Conservation (phyloP, 176 grass and related monocot genomes). For the Eleusine coracana region DNA sequence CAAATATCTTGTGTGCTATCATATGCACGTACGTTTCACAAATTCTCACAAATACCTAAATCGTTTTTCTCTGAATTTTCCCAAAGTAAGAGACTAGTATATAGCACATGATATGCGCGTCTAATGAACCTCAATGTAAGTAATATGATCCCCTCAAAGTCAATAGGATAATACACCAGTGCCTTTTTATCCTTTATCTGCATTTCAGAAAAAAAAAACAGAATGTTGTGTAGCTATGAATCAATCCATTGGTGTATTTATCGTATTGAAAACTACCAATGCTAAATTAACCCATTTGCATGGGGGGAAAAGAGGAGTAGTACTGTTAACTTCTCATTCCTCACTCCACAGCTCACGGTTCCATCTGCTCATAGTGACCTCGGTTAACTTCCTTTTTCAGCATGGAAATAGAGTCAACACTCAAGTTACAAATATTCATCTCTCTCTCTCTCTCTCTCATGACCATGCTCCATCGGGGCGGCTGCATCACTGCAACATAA, state of each 20-base stretch:
- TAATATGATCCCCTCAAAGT: too few relatives aligned
- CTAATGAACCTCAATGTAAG: too few relatives aligned
- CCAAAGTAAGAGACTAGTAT: too few relatives aligned
- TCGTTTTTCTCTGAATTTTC: too few relatives aligned
- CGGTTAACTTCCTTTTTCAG: background rate
- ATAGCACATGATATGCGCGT: too few relatives aligned
- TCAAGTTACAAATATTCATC: background rate
- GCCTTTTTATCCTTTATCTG: too few relatives aligned
- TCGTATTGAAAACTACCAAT: background rate
- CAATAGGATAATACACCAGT: too few relatives aligned
- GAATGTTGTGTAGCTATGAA: too few relatives aligned
- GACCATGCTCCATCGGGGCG: slow-evolving; percentile 5
- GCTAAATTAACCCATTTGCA: background rate
- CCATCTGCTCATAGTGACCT: background rate
- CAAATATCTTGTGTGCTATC: background rate
- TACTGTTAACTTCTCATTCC: background rate
- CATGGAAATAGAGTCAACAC: background rate
- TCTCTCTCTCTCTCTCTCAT: background rate
- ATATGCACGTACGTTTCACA: background rate
- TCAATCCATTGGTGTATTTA: background rate
- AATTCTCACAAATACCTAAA: too few relatives aligned
- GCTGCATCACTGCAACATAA: slow-evolving; percentile 39
- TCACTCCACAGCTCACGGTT: background rate
- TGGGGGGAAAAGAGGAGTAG: background rate
- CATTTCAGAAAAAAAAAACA: too few relatives aligned